These are phyloP conservation scores for Monilinia fructicola DNA, from an alignment of 2,329 filamentous ascomycete genomes.

Conservation along the genomic window DNA sequence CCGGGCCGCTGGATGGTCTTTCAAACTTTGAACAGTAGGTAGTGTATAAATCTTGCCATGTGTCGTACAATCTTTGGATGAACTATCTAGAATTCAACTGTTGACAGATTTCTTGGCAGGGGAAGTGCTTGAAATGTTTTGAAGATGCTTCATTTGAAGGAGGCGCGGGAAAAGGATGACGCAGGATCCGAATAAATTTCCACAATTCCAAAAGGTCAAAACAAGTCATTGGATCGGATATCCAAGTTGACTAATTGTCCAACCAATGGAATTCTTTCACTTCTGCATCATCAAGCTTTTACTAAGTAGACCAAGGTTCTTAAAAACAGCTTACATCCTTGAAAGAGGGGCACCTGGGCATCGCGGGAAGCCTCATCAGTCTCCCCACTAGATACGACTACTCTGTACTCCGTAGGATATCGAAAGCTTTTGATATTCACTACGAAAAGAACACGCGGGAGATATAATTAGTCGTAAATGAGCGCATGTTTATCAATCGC, in stretches of 20 bases:
- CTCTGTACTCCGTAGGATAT: too few relatives aligned
- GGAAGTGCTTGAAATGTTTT: background rate
- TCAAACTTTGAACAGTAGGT: too few relatives aligned
- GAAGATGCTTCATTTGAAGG: background rate
- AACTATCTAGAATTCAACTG: background rate
- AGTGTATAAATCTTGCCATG: constrained; percentile 4
- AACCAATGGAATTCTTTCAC: background rate
- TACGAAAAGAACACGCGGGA: too few relatives aligned
- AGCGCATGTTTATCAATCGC: background rate
- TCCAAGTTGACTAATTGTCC: background rate
- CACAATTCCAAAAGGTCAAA: background rate
- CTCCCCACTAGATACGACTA: too few relatives aligned
- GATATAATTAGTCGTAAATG: too few relatives aligned
- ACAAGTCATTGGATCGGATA: background rate
- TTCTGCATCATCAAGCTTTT: constrained; percentile 5
- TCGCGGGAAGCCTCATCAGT: background rate
- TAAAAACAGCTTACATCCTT: constrained; percentile 1
- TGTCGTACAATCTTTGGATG: constrained; percentile 11
- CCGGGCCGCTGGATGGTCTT: too few relatives aligned
- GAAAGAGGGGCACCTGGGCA: constrained; percentile 3
- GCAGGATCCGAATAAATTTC: background rate
- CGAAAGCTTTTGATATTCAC: background rate
- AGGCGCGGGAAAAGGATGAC: background rate
- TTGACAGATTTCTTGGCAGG: constrained; percentile 14
- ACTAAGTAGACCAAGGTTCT: constrained; percentile 15